Conservation (phyloP, 2,329 filamentous ascomycete genomes). For the Sclerotinia minor region DNA sequence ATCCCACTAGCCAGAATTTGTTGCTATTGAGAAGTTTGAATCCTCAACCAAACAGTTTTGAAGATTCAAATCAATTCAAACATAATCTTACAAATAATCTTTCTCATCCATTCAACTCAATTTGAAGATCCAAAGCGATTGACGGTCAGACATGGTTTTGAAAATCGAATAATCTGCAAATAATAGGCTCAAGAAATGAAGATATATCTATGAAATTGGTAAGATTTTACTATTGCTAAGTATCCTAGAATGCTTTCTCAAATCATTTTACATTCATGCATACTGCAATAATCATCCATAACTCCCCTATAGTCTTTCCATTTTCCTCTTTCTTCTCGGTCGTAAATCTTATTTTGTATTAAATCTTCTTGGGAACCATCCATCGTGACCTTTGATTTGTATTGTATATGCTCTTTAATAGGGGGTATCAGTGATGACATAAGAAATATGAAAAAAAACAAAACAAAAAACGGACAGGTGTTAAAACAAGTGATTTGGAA, state of each 20-base stretch:
- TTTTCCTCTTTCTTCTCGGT: neutral
- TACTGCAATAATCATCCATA: conserved; percentile 3
- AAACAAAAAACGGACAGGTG: neutral
- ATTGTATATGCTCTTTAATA: conserved; percentile 17
- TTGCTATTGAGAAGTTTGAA: neutral
- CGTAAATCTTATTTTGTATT: conserved; percentile 19
- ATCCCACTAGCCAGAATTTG: neutral
- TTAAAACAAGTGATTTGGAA: conserved; percentile 10
- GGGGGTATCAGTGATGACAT: conserved; percentile 17
- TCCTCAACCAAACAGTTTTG: neutral
- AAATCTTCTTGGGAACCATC: conserved; percentile 14
- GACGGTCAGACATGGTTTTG: neutral
- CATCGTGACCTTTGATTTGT: conserved; percentile 14
- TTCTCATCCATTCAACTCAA: neutral
- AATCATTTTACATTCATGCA: conserved; percentile 3
- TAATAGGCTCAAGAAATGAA: neutral
- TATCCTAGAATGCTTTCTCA: neutral
- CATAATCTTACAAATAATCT: neutral
- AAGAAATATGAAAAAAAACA: conserved; percentile 7
- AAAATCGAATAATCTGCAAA: neutral
- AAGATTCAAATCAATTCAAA: neutral
- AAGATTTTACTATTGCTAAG: neutral
- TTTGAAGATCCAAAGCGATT: neutral
- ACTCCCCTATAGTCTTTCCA: neutral
- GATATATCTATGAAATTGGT: neutral